Base-by-base conservation (phyloP, 163 green algal species). In the Scenedesmus sp. region DNA sequence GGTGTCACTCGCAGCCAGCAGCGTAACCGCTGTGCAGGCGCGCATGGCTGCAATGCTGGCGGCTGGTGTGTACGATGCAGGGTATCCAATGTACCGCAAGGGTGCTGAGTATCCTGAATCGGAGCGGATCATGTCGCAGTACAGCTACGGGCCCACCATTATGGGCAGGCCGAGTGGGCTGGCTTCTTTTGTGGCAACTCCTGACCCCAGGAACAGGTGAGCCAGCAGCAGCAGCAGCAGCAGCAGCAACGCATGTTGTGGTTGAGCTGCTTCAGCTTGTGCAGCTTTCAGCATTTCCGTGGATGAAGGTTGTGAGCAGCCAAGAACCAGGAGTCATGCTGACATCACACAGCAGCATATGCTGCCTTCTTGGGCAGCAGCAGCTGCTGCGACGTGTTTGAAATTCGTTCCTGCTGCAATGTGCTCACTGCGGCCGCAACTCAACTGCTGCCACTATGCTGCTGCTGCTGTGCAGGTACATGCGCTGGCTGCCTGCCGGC, bases 401-500 rank as follows among this genome's bases (percentile, higher is more conserved):
- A 23, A 13, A 3, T 20, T 73, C 12, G 12, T 20, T 73, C 62
- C 20, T 70, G 62, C 20, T 70, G 62, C 62, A 70, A 12, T 0
- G 62, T 70, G 9, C 66, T 4, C 52, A 23, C 23, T 52, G 70
- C 16, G 26, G 66, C 16, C 3, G 16, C 66, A 34, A 34, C 18
- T 20, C 26, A 20, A 10, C 66, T 76, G 66, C 66, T 76, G 66
- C 66, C 26, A 18, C 15, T 46, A 46, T 76, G 66, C 66, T 76
- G 70, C 70, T 79, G 23, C 70, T 79, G 70, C 70, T 79, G 70
- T 79, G 70, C 70, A 79, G 70, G 70, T 79, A 79, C 70, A 79
- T 79, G 23, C 70, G 70, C 3, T 79, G 70, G 70, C 70, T 79
- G 70, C 70, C 70, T 79, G 23, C 70, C 20, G 70, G 6, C 70